A percentile compares a stretch with the other conserved stretches of the same genome.
phyloP scores from a whole-genome alignment of 805 yeast genomes.

The Brettanomyces naardenensis region DNA sequence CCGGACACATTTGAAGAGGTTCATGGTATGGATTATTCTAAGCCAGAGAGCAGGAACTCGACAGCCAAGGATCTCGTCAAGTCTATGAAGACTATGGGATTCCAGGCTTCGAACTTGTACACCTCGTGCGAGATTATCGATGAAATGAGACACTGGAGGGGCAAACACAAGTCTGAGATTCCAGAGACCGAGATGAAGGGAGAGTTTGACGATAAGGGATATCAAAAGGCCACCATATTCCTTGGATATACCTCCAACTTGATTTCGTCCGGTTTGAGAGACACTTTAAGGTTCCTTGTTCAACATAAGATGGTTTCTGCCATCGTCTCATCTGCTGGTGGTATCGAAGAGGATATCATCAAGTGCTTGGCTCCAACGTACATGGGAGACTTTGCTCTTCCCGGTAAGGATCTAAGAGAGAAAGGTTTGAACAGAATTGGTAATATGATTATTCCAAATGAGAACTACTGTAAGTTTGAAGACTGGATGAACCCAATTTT shows the following conservation, averaged over 20 bases:
- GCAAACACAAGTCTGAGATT: constrained; percentile 59
- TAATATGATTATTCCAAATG: constrained; percentile 93
- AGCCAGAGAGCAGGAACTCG: constrained; percentile 67
- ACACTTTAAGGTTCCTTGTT: constrained; percentile 79
- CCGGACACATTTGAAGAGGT: constrained; percentile 76
- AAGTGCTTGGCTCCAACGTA: constrained; percentile 95
- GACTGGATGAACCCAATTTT: constrained; percentile 97
- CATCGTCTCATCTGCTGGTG: constrained; percentile 96
- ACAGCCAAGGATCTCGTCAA: constrained; percentile 69
- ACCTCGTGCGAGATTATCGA: constrained; percentile 89
- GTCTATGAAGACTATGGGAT: constrained; percentile 93
- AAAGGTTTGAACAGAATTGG: constrained; percentile 98
- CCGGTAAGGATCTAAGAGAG: constrained; percentile 78
- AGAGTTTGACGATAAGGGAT: constrained; percentile 68
- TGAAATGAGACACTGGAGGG: constrained; percentile 92
- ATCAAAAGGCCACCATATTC: constrained; percentile 82
- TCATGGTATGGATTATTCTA: constrained; percentile 83
- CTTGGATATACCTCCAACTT: constrained; percentile 95
- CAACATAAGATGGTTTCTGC: constrained; percentile 94
- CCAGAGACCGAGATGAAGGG: constrained; percentile 69
- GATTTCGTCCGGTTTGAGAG: constrained; percentile 91
- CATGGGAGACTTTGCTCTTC: constrained; percentile 81
- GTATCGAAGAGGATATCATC: constrained; percentile 94
- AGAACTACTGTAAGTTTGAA: constrained; percentile 94
- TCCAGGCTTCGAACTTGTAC: constrained; percentile 84